These are phyloP conservation scores for Castanea sativa DNA, from an alignment of 306 rosid genomes.

Conservation along the genomic window DNA sequence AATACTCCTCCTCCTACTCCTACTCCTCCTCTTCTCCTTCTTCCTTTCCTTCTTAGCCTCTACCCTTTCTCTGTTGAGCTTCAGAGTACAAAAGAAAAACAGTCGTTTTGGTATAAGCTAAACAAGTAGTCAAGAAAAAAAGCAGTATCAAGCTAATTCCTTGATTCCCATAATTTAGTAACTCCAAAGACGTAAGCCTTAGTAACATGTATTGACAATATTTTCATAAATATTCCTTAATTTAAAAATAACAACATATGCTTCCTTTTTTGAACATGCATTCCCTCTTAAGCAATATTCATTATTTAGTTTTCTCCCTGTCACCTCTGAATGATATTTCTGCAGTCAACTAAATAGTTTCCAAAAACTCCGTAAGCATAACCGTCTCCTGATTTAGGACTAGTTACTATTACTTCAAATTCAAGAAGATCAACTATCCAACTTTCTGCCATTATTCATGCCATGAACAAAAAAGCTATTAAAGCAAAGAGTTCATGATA, in stretches of 20 bases:
- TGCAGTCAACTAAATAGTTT: not conserved
- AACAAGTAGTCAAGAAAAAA: not conserved
- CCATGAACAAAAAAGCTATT: too few species aligned
- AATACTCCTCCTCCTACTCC: not conserved
- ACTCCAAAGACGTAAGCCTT: too few species aligned
- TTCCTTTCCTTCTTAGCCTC: not conserved
- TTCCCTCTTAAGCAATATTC: too few species aligned
- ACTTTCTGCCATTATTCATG: not conserved
- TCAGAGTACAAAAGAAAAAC: not conserved
- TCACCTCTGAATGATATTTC: too few species aligned
- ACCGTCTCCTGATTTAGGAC: not conserved
- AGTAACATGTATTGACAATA: too few species aligned
- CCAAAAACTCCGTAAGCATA: not conserved
- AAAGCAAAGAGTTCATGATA: not conserved
- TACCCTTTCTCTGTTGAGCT: conserved; percentile 7
- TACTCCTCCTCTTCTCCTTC: not conserved
- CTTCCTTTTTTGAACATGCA: too few species aligned
- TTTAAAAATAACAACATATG: too few species aligned
- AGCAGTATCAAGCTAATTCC: not conserved
- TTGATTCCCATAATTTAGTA: too few species aligned
- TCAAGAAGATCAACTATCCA: not conserved
- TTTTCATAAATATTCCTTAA: too few species aligned
- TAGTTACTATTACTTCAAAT: not conserved
- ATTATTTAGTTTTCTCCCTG: too few species aligned
- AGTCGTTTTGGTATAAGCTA: not conserved